Evolutionary conservation across 164 flowering plant species (phyloP), one percentile per base, ranked within the genome.

Genomic region (Echeveria elegans): DNA sequence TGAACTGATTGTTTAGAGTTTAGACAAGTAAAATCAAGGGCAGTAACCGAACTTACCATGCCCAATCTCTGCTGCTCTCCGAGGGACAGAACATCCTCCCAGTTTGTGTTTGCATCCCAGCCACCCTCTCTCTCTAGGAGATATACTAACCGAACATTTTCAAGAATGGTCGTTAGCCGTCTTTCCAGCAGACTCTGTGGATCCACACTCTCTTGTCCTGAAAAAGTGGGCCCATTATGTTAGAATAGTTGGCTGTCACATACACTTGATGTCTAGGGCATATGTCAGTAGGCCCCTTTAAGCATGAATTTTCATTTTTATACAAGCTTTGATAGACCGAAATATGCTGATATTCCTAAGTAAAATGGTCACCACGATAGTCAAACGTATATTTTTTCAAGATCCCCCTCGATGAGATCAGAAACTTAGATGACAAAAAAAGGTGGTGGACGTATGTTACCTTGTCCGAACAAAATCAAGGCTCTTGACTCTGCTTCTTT

Each of bases 21-120:
- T n/a, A 62, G 52, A 50, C 4, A 59, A 26, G 32, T 26, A 36
- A 4, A 19, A 12, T n/a, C 31, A 59, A 30, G 40, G 26, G 32
- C 65, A 72, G 66, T 11, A 12, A 56, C 32, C 32, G 6, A 56
- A 56, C 86, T 77, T 63, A 95, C 99, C 97, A 95, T 95, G 79
- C 99, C 99, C 66, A 95, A 74, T 76, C 99, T 83, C 79, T 95
- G 99, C 71, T 95, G 99, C 70, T 95, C 99, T 59, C 99, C 99
- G 65, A 92, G 97, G 59, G 99, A 95, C 2, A 95, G 86, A 72
- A 82, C 78, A 66, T 95, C 99, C 79, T 92, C 97, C 99, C 97
- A 95, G 71, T 88, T 92, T 64, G 79, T 69, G 70, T 70, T 75
- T 66, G 97, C 82, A 82, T 87, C 92, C 94, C 90, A 90, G 21